Percentiles rank a stretch among this genome's conserved stretches.
Evolutionary conservation across 2,329 filamentous ascomycete species (phyloP).

Genomic region (Apiospora arundinis): DNA sequence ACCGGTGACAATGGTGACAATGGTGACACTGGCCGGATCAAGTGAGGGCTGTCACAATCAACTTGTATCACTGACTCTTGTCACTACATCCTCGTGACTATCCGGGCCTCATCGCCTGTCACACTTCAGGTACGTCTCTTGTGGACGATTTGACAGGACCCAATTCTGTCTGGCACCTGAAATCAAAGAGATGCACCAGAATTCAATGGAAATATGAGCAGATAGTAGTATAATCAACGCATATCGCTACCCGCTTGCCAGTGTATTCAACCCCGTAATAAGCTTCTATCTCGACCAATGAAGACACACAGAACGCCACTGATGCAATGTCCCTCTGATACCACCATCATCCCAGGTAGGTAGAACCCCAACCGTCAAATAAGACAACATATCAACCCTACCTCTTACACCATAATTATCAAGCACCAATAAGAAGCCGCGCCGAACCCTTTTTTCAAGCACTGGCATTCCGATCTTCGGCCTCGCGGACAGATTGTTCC

Average conservation of each 20-base stretch:
- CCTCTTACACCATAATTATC: neutral
- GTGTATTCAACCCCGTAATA: neutral
- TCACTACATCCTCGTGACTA: neutral
- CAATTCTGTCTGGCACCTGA: neutral
- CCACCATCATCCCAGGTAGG: neutral
- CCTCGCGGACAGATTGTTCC: conserved; percentile 59
- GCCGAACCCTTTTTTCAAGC: conserved; percentile 39
- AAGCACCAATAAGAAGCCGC: neutral
- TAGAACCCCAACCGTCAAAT: neutral
- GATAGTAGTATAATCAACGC: neutral
- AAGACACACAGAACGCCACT: neutral
- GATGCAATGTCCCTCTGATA: neutral
- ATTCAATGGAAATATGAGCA: neutral
- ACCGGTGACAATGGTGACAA: too few relatives aligned
- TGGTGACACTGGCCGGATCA: neutral
- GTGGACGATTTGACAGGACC: too few relatives aligned
- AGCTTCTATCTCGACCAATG: neutral
- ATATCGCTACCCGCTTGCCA: neutral
- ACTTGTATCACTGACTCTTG: neutral
- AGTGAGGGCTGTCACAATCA: neutral
- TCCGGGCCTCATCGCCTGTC: neutral
- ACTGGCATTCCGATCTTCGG: conserved; percentile 56
- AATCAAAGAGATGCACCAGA: neutral
- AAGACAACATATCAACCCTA: neutral
- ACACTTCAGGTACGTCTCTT: neutral